Conservation (phyloP, 2,329 filamentous ascomycete species). For the Monilinia vaccinii-corymbosi region DNA sequence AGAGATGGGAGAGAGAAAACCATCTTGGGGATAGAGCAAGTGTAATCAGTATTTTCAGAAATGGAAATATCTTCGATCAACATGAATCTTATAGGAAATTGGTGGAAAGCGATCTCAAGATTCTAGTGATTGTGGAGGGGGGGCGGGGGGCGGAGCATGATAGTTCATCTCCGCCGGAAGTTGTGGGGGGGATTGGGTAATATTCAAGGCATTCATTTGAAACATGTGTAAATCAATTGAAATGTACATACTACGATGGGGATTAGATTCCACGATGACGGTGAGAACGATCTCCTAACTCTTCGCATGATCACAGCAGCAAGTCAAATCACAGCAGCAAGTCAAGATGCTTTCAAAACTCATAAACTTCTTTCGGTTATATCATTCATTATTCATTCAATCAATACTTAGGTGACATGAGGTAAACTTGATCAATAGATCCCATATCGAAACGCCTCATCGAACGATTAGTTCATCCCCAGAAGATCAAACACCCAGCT, state of each 20-base stretch:
- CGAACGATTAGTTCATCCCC: not conserved
- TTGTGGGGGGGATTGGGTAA: not conserved
- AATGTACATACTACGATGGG: no score
- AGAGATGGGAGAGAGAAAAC: conserved; percentile 38
- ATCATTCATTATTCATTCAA: not conserved
- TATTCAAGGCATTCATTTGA: not conserved
- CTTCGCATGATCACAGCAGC: no score
- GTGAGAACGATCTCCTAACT: no score
- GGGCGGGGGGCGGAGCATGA: no score
- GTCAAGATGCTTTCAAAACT: not conserved
- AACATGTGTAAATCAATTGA: no score
- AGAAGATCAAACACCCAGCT: not conserved
- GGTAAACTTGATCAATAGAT: not conserved
- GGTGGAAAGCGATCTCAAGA: not conserved
- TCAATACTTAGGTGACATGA: not conserved
- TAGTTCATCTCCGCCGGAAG: not conserved
- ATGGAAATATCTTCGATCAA: conserved; percentile 36
- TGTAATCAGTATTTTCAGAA: conserved; percentile 38
- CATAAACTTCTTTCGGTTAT: not conserved
- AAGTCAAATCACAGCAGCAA: no score
- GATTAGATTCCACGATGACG: no score
- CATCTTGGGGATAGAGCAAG: conserved; percentile 38
- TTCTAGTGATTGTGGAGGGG: not conserved
- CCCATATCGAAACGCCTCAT: not conserved
- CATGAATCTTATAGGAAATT: not conserved